Base-by-base conservation (phyloP, 108 stramenopile species). In the Pseudonitzschia multistriata region DNA sequence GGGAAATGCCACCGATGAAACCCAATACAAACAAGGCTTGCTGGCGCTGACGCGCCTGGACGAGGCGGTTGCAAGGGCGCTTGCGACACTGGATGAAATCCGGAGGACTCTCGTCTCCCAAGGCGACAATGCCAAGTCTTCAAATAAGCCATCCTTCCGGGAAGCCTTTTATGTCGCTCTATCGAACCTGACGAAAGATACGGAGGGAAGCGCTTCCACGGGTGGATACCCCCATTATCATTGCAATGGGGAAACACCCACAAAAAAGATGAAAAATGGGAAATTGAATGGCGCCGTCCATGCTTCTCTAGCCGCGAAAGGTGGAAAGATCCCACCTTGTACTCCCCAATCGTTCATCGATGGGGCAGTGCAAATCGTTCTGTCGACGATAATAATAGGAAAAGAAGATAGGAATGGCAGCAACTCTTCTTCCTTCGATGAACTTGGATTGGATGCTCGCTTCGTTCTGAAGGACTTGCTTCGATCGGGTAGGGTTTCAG, bases 301-400 rank as follows among this genome's bases (percentile, higher is more conserved):
- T 2, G 31, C 50, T 15, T 25, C 49, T 62, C 21, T 3, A 19
- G 48, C 27, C 31, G 15, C 7, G 21, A 39, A 28, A 53, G 19
- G 39, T 22, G 42, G 6, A 10, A 47, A 47, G 42, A 17, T 61
- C 4, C 79, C 79, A 13, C 15, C 64, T 19, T 55, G 31, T 27
- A 45, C 71, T 53, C 79, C 79, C n/a, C 74, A 80, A 49, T 25
- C 55, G 36, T 80, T 80, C 63, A 50, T 80, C 19, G 79, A 80
- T 50, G 79, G 74, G 14, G 52, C 74, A 19, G 48, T 66, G 7
- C 62, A 49, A n/a, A 67, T 80, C 34, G 66, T 70, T 0, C 69
- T 79, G 21, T 52, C 42, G 5, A n/a, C 69, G 13, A 68, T 80
- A 0, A 62, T 65, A 61, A 21, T 22, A 13, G 64, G 33, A 4